These are phyloP conservation scores for Calonectria crousiana DNA, from an alignment of 2,329 filamentous ascomycete genomes.

Conservation along the genomic window DNA sequence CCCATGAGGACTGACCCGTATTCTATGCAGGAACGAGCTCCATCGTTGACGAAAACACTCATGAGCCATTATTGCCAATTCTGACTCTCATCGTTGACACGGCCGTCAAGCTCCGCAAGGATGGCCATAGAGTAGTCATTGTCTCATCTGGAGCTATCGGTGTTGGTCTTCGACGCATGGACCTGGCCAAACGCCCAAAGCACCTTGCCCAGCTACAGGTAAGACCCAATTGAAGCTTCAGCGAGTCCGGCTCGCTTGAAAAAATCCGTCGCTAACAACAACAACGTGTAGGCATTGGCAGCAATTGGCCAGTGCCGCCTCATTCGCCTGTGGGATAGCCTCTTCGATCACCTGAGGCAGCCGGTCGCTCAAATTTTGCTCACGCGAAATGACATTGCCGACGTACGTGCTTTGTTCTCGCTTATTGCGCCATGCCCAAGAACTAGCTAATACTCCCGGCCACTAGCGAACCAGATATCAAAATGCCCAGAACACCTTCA, in stretches of 20 bases:
- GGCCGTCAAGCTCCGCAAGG: slow-evolving; percentile 84
- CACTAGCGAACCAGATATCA: slow-evolving; percentile 88
- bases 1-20: slow-evolving; percentile 31
- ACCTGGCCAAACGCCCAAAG: slow-evolving; percentile 88
- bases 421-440: slow-evolving; percentile 4
- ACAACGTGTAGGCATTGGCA: slow-evolving; percentile 76
- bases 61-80: slow-evolving; percentile 92
- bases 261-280: slow-evolving; percentile 21
- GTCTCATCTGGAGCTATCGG: slow-evolving; percentile 98
- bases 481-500: slow-evolving; percentile 96
- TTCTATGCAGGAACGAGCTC: slow-evolving; percentile 85
- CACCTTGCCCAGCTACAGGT: slow-evolving; percentile 90
- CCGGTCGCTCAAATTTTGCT: slow-evolving; percentile 95
- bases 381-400: slow-evolving; percentile 95
- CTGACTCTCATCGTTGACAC: slow-evolving; percentile 95
- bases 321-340: slow-evolving; percentile 94
- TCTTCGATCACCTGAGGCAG: slow-evolving; percentile 89
- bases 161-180: slow-evolving; percentile 90
- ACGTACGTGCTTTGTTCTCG: slow-evolving; percentile 65
- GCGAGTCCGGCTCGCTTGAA: slow-evolving; percentile 1
- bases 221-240: slow-evolving; percentile 31
- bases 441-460: slow-evolving; percentile 7
- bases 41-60: slow-evolving; percentile 97
- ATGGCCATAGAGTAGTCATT: slow-evolving; percentile 94
- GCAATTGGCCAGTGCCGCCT: slow-evolving; percentile 96